Evolutionary conservation across 2,329 filamentous ascomycete genomes (phyloP).

Genomic region (Zasmidium citrigriseum): DNA sequence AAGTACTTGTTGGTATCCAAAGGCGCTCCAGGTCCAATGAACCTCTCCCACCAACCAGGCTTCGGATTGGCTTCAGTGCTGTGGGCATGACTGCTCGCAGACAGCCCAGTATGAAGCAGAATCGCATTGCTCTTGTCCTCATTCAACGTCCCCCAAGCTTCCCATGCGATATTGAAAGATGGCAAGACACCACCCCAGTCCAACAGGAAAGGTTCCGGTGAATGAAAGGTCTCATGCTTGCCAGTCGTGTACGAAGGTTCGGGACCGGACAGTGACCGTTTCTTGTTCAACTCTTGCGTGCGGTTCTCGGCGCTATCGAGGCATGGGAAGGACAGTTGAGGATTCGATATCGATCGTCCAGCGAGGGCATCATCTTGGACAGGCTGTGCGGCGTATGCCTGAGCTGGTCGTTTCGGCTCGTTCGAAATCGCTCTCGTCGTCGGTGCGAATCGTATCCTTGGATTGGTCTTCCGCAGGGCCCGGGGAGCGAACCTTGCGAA

Average conservation of each 20-base stretch:
- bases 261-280: constrained; percentile 70
- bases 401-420: constrained; percentile 14
- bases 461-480: constrained; percentile 14
- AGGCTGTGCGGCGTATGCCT: constrained; percentile 23
- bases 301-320: constrained; percentile 79
- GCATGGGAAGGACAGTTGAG: constrained; percentile 85
- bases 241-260: constrained; percentile 94
- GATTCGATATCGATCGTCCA: constrained; percentile 62
- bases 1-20: constrained; percentile 91
- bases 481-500: constrained; percentile 12
- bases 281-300: constrained; percentile 69
- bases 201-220: constrained; percentile 71
- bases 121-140: constrained; percentile 82
- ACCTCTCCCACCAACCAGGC: constrained; percentile 98
- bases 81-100: constrained; percentile 94
- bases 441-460: constrained; percentile 8
- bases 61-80: constrained; percentile 85
- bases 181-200: constrained; percentile 95
- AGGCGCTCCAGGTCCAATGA: constrained; percentile 84
- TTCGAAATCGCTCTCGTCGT: constrained; percentile 15
- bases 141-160: constrained; percentile 86
- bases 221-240: constrained; percentile 76
- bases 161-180: constrained; percentile 87
- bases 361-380: constrained; percentile 29
- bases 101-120: constrained; percentile 88